Evolutionary conservation across 257 asterid genomes (phyloP).

Genomic region (Solanum tarijense): DNA sequence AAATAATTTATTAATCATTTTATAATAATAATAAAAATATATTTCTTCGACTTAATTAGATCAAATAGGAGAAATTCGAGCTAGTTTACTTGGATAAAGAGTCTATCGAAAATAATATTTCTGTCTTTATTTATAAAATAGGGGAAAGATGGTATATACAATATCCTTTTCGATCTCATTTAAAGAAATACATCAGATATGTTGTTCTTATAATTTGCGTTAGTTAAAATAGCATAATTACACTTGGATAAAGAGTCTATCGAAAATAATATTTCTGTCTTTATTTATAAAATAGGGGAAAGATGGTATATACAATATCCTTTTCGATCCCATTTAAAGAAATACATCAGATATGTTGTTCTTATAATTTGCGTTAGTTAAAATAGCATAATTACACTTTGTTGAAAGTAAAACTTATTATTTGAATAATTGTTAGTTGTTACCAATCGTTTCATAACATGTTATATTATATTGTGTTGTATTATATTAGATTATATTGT

Average conservation of each 20-base stretch:
- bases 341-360: too few species aligned
- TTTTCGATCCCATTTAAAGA: neutral
- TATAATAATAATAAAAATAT: neutral
- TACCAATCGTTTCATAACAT: neutral
- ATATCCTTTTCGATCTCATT: neutral
- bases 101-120: neutral
- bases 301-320: neutral
- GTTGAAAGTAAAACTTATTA: neutral
- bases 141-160: neutral
- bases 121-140: too few species aligned
- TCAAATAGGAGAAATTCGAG: neutral
- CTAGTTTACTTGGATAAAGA: too few species aligned
- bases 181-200: too few species aligned
- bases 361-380: neutral
- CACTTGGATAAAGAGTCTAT: too few species aligned
- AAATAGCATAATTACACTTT: neutral
- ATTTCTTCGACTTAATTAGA: neutral
- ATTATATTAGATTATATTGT: neutral
- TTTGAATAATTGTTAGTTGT: neutral
- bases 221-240: neutral
- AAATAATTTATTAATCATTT: neutral
- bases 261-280: too few species aligned
- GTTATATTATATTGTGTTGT: neutral
- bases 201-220: neutral
- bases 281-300: too few species aligned